Evolutionary conservation across 768 basidiomycete species (phyloP), one percentile per base, ranked within the genome.

Genomic region (Mycena latifolia): DNA sequence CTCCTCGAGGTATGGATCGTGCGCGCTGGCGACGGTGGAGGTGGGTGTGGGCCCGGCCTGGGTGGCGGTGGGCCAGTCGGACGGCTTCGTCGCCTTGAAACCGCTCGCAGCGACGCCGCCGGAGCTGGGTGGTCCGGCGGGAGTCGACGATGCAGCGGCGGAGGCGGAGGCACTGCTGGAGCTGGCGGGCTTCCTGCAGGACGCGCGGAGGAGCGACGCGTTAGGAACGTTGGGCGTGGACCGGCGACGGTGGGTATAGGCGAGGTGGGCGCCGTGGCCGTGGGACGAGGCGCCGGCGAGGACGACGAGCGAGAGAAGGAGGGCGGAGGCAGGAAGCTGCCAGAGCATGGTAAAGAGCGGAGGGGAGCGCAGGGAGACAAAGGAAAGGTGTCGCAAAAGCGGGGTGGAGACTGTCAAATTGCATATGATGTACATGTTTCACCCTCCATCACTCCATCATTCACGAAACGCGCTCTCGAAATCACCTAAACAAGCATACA

Each of bases 1-100:
- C 50, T 73, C 72, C 51, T 62, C 52, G 35, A 77, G 74, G 71
- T 58, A 75, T 2, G 75, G 75, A 39, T 77, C 76, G 0, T 64
- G 52, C 22, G 72, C 43, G 22, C 72, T 73, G 29, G 76, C 65
- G 39, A 70, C 62, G 14, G 72, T 74, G 12, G 75, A 70, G 18
- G 73, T 64, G 18, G 75, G 75, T 1, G 56, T 54, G 11, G 72
- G 60, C n/a, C 72, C 74, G 0, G 71, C 46, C 43, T 77, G 76
- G 1, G 76, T 77, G 24, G 61, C 61, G 5, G 70, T 66, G 2
- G 75, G 76, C 75, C 76, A 76, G 53, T 74, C 61, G 12, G 63
- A 29, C 9, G 75, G 75, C 45, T 71, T 73, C 58, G 43, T 50
- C 15, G 68, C 45, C 18, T n/a, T 45, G 56, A 69, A 69, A 31